phyloP scores from a whole-genome alignment of 2,329 filamentous ascomycete species.

The Epicoccum sorghinum region DNA sequence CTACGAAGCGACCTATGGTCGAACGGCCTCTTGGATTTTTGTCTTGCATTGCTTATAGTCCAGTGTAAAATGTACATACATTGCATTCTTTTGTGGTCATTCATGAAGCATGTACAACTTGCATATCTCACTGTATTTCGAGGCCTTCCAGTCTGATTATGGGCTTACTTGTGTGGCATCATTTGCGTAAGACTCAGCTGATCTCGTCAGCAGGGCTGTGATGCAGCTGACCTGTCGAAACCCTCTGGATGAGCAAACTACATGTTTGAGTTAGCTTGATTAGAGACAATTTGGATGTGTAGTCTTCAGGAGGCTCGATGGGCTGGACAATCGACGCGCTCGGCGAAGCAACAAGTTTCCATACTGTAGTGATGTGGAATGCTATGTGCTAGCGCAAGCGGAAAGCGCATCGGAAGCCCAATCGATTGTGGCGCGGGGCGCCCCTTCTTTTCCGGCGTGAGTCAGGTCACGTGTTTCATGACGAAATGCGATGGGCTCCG shows the following conservation, averaged over 20 bases:
- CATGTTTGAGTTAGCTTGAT: too few species aligned
- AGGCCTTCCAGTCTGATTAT: too few species aligned
- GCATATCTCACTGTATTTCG: too few species aligned
- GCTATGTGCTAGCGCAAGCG: not conserved
- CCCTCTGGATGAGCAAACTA: too few species aligned
- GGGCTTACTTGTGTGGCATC: too few species aligned
- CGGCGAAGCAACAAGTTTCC: not conserved
- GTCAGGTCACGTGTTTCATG: conserved; percentile 20
- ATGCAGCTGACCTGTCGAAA: not conserved
- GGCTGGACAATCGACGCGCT: not conserved
- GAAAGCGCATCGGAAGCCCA: conserved; percentile 3
- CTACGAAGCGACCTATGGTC: conserved; percentile 7
- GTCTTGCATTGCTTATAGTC: not conserved
- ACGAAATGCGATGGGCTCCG: conserved; percentile 10
- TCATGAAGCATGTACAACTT: too few species aligned
- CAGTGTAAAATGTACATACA: not conserved
- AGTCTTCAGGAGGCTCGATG: not conserved
- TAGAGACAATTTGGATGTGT: too few species aligned
- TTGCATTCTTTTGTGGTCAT: not conserved
- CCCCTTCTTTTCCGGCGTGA: conserved; percentile 15
- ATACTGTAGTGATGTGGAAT: not conserved
- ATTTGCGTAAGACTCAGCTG: too few species aligned
- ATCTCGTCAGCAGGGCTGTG: too few species aligned
- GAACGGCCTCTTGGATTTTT: not conserved
- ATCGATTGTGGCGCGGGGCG: conserved; percentile 3